Conservation (phyloP, 768 basidiomycete genomes). For the Lentinula guzmanii region DNA sequence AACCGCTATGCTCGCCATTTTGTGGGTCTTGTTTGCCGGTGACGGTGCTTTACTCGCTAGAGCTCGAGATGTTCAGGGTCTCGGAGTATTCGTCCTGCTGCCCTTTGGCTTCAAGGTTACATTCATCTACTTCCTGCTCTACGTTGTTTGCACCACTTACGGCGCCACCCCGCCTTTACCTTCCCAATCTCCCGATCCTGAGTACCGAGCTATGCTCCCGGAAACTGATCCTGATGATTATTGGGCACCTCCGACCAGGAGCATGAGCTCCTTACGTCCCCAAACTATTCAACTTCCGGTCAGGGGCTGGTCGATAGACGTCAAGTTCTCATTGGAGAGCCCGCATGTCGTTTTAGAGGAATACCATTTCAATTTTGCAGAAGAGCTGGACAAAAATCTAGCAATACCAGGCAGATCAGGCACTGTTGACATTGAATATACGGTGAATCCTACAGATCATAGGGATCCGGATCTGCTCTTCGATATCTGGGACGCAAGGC, state of each 20-base stretch:
- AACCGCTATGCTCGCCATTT: background rate
- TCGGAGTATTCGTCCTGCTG: background rate
- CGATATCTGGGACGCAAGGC: background rate
- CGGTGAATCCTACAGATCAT: background rate
- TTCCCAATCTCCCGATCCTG: background rate
- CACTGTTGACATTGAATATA: background rate
- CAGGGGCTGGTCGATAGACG: background rate
- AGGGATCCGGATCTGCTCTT: background rate
- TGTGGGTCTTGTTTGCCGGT: background rate
- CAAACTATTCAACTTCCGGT: background rate
- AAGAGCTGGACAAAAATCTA: background rate
- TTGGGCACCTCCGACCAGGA: background rate
- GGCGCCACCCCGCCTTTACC: background rate
- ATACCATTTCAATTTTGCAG: background rate
- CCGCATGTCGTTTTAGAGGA: background rate
- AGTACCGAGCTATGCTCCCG: background rate
- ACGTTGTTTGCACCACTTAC: background rate
- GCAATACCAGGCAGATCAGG: background rate
- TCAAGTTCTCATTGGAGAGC: background rate
- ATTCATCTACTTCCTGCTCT: background rate
- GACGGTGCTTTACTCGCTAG: background rate
- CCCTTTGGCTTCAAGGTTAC: background rate
- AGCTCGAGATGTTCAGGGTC: background rate
- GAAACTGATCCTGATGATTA: too few relatives aligned
- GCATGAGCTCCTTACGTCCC: background rate